Evolutionary conservation across 805 yeast species (phyloP).

Genomic region (Millerozyma miso): DNA sequence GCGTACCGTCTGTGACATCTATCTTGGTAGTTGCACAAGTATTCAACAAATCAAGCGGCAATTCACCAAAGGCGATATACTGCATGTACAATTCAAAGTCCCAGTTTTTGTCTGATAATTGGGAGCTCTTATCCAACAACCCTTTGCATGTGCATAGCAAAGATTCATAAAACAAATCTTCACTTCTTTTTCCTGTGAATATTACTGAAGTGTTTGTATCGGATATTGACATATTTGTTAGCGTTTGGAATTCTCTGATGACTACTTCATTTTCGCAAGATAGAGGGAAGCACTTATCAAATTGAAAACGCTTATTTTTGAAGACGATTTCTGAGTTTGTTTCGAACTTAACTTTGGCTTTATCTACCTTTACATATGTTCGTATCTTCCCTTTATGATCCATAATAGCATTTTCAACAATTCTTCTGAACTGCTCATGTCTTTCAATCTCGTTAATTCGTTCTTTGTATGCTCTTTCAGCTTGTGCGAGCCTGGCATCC

Average conservation of each 20-base stretch:
- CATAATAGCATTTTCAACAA: conserved; percentile 48
- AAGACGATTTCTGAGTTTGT: not conserved
- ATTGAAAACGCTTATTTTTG: conserved; percentile 1
- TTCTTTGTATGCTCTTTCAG: conserved; percentile 16
- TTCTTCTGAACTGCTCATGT: conserved; percentile 36
- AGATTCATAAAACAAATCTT: conserved; percentile 6
- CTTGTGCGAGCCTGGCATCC: conserved; percentile 14
- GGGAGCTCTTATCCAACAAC: conserved; percentile 4
- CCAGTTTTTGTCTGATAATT: conserved; percentile 5
- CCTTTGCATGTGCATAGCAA: conserved; percentile 7
- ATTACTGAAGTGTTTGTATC: conserved; percentile 17
- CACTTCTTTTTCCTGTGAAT: conserved; percentile 12
- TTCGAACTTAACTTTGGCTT: conserved; percentile 1
- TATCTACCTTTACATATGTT: conserved; percentile 16
- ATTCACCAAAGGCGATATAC: conserved; percentile 6
- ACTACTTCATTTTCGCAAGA: conserved; percentile 7
- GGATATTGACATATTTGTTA: conserved; percentile 14
- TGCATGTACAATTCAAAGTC: conserved; percentile 8
- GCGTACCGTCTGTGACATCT: not conserved
- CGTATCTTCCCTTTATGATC: conserved; percentile 23
- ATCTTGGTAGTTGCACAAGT: conserved; percentile 2
- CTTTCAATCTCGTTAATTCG: conserved; percentile 23
- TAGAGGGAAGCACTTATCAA: conserved; percentile 16
- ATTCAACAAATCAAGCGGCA: conserved; percentile 8
- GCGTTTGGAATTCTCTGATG: conserved; percentile 17